Evolutionary conservation across 2,329 filamentous ascomycete genomes (phyloP), one percentile per base, ranked within the genome.

Genomic region (Passalora sequoiae): DNA sequence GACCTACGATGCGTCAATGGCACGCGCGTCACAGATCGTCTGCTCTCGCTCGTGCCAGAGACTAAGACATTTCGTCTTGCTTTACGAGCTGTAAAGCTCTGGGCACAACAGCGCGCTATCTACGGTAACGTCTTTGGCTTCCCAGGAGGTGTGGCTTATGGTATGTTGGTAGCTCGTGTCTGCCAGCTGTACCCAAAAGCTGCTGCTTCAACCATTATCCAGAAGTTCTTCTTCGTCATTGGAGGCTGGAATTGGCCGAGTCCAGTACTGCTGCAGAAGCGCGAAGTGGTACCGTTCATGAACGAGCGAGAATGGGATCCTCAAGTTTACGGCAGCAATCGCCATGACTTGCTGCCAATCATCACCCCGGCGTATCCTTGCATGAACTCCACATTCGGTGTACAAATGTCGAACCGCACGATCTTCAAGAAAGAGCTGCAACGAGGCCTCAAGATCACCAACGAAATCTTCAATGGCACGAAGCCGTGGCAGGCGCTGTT

Each of bases 81-180:
- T 7, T 67, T 97, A 49, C 81, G 92, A 38, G 89, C 89, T 10
- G 86, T 98, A 70, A 98, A 98, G 68, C 75, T 98, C 6, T 98
- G 92, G 92, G 89, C 92, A 7, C 87, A 94, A 61, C 81, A 76
- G 72, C 85, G 91, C 49, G 92, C 86, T 17, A 88, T 97, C 36
- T 97, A 97, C 62, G 88, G 88, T 52, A 96, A 96, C 60, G 89
- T 97, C 51, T 89, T 95, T 66, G 92, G 92, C 19, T 98, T 92
- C 56, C 92, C 92, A 2, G 92, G 92, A 57, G 92, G 92, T 68
- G 89, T 98, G 29, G 92, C 92, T 4, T 98, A 91, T 88, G 92
- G 91, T 9, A 96, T 98, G 85, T 77, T 98, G 60, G 89, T 97
- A 20, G 92, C 92, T 39, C 80, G 92, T 51, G 86, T 97, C 30